Evolutionary conservation across 225 moss, liverwort and hornwort genomes (phyloP), one percentile per base, ranked within the genome.

Genomic region (Pseudoscleropodium purum): DNA sequence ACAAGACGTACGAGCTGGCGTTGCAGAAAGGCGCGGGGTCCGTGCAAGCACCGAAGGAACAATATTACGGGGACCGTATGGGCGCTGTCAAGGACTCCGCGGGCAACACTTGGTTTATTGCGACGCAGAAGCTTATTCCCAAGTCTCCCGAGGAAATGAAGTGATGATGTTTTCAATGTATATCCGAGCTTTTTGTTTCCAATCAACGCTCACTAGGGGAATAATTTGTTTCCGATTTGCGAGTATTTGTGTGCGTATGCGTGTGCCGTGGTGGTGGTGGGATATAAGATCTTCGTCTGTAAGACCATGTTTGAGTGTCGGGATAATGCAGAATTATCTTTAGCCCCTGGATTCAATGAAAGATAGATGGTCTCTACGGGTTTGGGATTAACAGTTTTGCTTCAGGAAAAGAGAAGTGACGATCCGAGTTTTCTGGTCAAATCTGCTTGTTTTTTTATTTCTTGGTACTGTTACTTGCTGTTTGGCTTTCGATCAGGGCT

Each of bases 1-100:
- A 94, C 91, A 91, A 89, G 87, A 94, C 85, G 10, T 94, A 92
- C 87, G 84, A 87, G 89, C 72, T 89, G 31, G 94, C 91, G 30
- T 6, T 92, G 73, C 54, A 72, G 91, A 94, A 90, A 26, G 94
- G 92, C 5, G 72, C 54, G 4, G 67, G 43, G 85, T 81, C 92
- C 9, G 91, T 94, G 15, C 15, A 15, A 11, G 91, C 61, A 37
- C 94, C 94, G 11, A 75, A 63, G 59, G 94, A 92, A 30, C 87
- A 92, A 85, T 51, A 0, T 16, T 90, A 77, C n/a, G 92, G 94
- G n/a, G 94, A 94, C 39, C 94, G 92, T 7, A 74, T 56, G 84
- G 65, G 52, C 15, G 9, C 45, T 11, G 87, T 94, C 25, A 92
- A 91, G 36, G 94, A 94, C 34, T 63, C 70, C 20, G 86, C 91